phyloP scores from a whole-genome alignment of 192 early-diverging fungal genomes.

The Ambispora gerdemannii region DNA sequence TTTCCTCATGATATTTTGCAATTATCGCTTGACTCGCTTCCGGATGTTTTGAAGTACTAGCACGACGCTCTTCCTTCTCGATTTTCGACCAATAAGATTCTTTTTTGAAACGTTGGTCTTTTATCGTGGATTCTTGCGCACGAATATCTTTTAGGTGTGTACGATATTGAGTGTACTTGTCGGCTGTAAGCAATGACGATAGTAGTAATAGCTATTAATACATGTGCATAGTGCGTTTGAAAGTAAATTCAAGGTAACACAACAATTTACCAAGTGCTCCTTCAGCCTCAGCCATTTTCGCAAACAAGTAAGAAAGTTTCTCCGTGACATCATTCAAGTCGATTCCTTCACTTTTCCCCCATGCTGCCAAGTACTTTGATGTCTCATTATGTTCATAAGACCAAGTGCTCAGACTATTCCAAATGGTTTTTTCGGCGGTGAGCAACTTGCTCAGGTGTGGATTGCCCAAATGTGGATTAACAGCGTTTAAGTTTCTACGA shows the following conservation, averaged over 20 bases:
- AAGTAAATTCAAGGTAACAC: not conserved
- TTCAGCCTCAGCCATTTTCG: constrained; percentile 12
- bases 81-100: constrained; percentile 24
- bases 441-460: constrained; percentile 13
- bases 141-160: constrained; percentile 22
- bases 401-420: constrained; percentile 3
- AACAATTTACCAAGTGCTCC: constrained; percentile 8
- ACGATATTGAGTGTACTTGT: constrained; percentile 15
- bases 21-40: constrained; percentile 5
- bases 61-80: constrained; percentile 25
- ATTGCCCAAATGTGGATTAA: not conserved
- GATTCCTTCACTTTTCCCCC: constrained; percentile 25
- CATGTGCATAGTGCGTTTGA: not conserved
- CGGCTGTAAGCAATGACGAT: constrained; percentile 3
- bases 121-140: constrained; percentile 4
- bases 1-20: constrained; percentile 12
- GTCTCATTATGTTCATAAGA: constrained; percentile 16
- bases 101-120: constrained; percentile 19
- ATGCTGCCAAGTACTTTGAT: constrained; percentile 14
- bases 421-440: constrained; percentile 1
- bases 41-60: constrained; percentile 17
- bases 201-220: not conserved
- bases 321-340: constrained; percentile 25
- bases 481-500: not conserved
- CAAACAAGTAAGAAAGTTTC: not conserved